Evolutionary conservation across 495 filamentous ascomycete genomes (phyloP).

Genomic region (Penicillium manginii): DNA sequence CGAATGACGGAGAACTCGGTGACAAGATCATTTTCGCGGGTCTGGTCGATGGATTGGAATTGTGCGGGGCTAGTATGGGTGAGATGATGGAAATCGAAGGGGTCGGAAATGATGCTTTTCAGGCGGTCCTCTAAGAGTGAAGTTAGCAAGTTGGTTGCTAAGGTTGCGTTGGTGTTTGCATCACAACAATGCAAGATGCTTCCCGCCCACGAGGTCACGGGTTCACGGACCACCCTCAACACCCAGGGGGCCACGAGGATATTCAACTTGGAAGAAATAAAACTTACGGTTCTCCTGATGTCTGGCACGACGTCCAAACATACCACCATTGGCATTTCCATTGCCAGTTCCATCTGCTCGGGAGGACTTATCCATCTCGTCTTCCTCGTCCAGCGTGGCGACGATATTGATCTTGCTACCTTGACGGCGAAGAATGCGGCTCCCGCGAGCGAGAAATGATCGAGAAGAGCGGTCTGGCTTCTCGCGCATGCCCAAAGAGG

Average conservation of each 20-base stretch:
- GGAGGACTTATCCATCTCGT: slow-evolving; percentile 40
- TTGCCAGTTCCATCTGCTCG: neutral
- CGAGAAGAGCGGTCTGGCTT: slow-evolving; percentile 45
- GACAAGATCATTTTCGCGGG: slow-evolving; percentile 63
- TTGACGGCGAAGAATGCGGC: slow-evolving; percentile 55
- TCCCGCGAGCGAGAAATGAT: slow-evolving; percentile 51
- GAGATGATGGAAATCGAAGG: slow-evolving; percentile 88
- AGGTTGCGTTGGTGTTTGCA: neutral
- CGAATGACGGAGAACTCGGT: slow-evolving; percentile 70
- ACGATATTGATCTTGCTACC: slow-evolving; percentile 56
- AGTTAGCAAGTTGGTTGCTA: neutral
- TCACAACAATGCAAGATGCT: too few relatives aligned
- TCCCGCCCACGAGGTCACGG: slow-evolving; percentile 1
- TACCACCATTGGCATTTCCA: neutral
- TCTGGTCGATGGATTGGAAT: slow-evolving; percentile 59
- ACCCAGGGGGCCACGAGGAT: neutral
- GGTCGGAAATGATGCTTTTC: slow-evolving; percentile 70
- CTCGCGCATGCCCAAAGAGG: slow-evolving; percentile 37
- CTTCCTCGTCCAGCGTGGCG: slow-evolving; percentile 50
- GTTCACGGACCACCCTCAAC: neutral
- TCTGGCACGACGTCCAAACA: slow-evolving; percentile 39
- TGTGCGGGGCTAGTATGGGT: slow-evolving; percentile 73
- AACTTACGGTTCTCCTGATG: slow-evolving; percentile 42
- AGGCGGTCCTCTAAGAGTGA: slow-evolving; percentile 37
- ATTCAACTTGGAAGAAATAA: neutral